Evolutionary conservation across 192 early-diverging fungal species (phyloP).

Genomic region (Coemansia sp.): DNA sequence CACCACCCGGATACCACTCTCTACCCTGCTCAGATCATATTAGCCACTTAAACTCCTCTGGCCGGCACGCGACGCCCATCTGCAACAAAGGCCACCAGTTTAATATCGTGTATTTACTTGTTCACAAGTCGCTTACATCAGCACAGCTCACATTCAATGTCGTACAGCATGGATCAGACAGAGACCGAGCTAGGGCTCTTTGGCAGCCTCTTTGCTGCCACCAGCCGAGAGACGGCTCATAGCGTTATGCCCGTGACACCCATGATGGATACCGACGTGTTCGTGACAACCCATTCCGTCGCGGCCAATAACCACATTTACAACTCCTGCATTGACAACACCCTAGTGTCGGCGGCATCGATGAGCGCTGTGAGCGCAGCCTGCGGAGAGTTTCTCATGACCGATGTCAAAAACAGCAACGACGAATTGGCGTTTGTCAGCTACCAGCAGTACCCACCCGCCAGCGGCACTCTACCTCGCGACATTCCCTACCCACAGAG

Average conservation of each 20-base stretch:
- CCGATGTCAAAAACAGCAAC: not conserved
- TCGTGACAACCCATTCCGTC: conserved; percentile 6
- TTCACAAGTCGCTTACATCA: not conserved
- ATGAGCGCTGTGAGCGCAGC: not conserved
- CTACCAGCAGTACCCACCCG: not conserved
- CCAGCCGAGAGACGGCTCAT: conserved; percentile 5
- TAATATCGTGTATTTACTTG: not conserved
- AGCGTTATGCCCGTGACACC: conserved; percentile 25
- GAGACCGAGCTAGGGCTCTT: not conserved
- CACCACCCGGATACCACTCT: not conserved
- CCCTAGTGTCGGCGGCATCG: not conserved
- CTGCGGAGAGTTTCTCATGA: not conserved
- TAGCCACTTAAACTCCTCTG: not conserved
- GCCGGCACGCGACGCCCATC: not conserved
- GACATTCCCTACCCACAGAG: not conserved
- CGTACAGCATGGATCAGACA: not conserved
- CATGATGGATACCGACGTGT: conserved; percentile 19
- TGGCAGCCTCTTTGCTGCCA: not conserved
- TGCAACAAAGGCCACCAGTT: not conserved
- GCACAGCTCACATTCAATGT: not conserved
- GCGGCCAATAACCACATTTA: conserved; percentile 4
- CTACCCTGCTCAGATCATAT: not conserved
- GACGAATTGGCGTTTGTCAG: not conserved
- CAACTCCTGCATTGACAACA: not conserved
- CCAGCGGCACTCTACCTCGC: not conserved